Base-by-base conservation (phyloP, 768 basidiomycete genomes). In the Leccinellum luteum region DNA sequence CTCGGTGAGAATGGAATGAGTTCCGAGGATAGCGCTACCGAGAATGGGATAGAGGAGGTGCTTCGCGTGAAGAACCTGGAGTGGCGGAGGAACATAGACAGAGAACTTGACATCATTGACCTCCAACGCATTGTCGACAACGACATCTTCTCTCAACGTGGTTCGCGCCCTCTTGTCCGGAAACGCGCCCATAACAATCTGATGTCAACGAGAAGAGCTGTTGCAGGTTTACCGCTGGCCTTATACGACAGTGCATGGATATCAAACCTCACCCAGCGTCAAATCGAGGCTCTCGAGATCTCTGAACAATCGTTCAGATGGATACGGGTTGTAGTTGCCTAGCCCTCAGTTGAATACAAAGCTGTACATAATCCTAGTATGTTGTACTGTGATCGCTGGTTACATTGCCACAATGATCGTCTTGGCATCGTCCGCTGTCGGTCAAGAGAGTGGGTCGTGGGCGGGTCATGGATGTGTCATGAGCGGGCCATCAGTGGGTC, bases 1-100 rank as follows among this genome's bases (percentile, higher is more conserved):
- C 51, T 60, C 25, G 60, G 57, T 7, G 60, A 61, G 5, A 3
- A 55, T 21, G 60, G 57, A 4, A 56, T 59, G 60, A 61, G 57
- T 27, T 61, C 54, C 3, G 53, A 61, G 15, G 60, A 61, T 14
- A 61, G 60, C 15, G 13, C 21, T 9, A 3, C 58, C 1, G 51
- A 61, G 34, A 61, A 61, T 14, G 30, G n/a, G n/a, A n/a, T n/a
- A n/a, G n/a, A n/a, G n/a, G n/a, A n/a, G n/a, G n/a, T n/a, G n/a
- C n/a, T n/a, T n/a, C n/a, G n/a, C n/a, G n/a, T n/a, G n/a, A n/a
- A n/a, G n/a, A n/a, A n/a, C n/a, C n/a, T n/a, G n/a, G n/a, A n/a
- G n/a, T n/a, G n/a, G n/a, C n/a, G n/a, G n/a, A n/a, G n/a, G n/a
- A n/a, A n/a, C n/a, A n/a, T n/a, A n/a, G n/a, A n/a, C n/a, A 48